Base-by-base conservation (phyloP, 495 filamentous ascomycete species). In the Filosporella fistucella region DNA sequence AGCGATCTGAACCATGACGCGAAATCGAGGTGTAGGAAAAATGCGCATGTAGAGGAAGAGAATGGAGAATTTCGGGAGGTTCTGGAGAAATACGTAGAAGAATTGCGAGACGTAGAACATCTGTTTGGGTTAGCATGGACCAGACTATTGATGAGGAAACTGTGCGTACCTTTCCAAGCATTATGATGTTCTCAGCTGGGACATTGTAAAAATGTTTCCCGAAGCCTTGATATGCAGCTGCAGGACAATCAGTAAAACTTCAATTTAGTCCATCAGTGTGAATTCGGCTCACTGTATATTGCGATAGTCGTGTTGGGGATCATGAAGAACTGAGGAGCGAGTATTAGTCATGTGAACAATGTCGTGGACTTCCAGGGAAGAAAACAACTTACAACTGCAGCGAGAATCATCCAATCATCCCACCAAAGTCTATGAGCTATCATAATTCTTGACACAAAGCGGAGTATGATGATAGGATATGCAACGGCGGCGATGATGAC, bases 1-100 rank as follows among this genome's bases (percentile, higher is more conserved):
- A 14, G 64, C 60, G 3, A 51, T 47, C 25, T 59, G 55, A 16
- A 51, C 51, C 16, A 62, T 30, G 7, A 57, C 13, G 17, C 61
- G 67, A 38, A 77, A 69, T 1, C 56, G 57, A 1, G 55, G 56
- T 36, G 45, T 52, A 8, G 67, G 68, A 46, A 77, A 75, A 34
- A 76, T 66, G 29, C 72, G 70, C 3, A 77, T 58, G 58, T 72
- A 75, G 56, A 76, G 69, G 49, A 76, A 59, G 10, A 76, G 65
- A 54, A 77, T 68, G 12, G 69, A 73, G 33, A 69, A 54, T 24
- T 72, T 72, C 17, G 68, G 60, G 21, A 69, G 42, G 54, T 61
- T 65, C 25, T 68, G 60, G 1, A 66, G 53, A n/a, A 52, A 38
- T n/a, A 65, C 62, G 57, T 74, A 74, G 35, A 69, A 45, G 10